phyloP scores from a whole-genome alignment of 352 stramenopile genomes.

The Phytophthora colocasiae region DNA sequence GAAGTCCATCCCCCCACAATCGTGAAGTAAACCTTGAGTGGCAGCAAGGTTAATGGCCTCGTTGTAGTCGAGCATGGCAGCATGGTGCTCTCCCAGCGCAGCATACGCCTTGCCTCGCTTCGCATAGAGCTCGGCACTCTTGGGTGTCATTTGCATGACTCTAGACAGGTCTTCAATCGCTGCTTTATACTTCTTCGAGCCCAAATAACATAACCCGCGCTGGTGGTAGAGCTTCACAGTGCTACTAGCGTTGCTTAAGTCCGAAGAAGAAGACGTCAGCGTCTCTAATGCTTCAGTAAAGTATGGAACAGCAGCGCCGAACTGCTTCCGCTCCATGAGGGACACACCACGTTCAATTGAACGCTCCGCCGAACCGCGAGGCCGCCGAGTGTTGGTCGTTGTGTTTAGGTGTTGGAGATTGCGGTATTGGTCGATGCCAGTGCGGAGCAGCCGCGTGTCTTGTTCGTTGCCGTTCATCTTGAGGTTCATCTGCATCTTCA shows the following conservation, averaged over 20 bases:
- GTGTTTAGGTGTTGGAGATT: slow-evolving; percentile 49
- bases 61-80: slow-evolving; percentile 71
- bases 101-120: slow-evolving; percentile 72
- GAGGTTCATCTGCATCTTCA: slow-evolving; percentile 59
- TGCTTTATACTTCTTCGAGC: slow-evolving; percentile 57
- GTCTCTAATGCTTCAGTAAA: slow-evolving; percentile 60
- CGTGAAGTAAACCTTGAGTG: slow-evolving; percentile 43
- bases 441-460: slow-evolving; percentile 48
- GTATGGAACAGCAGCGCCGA: slow-evolving; percentile 57
- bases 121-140: slow-evolving; percentile 70
- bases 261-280: slow-evolving; percentile 12
- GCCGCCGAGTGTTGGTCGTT: slow-evolving; percentile 13
- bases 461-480: slow-evolving; percentile 39
- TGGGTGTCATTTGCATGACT: slow-evolving; percentile 74
- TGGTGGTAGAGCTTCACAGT: slow-evolving; percentile 71
- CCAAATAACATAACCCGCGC: slow-evolving; percentile 65
- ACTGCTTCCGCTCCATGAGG: slow-evolving; percentile 69
- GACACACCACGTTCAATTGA: slow-evolving; percentile 46
- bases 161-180: slow-evolving; percentile 78
- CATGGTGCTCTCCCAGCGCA: slow-evolving; percentile 54
- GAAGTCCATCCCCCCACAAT: slow-evolving; percentile 17
- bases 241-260: slow-evolving; percentile 14
- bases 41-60: slow-evolving; percentile 63
- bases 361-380: slow-evolving; percentile 14
- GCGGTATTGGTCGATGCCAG: slow-evolving; percentile 76